A percentile compares a stretch with the other conserved stretches of the same genome.
These are phyloP conservation scores for Plasmopara muralis DNA, from an alignment of 352 stramenopile species.

Conservation along the genomic window DNA sequence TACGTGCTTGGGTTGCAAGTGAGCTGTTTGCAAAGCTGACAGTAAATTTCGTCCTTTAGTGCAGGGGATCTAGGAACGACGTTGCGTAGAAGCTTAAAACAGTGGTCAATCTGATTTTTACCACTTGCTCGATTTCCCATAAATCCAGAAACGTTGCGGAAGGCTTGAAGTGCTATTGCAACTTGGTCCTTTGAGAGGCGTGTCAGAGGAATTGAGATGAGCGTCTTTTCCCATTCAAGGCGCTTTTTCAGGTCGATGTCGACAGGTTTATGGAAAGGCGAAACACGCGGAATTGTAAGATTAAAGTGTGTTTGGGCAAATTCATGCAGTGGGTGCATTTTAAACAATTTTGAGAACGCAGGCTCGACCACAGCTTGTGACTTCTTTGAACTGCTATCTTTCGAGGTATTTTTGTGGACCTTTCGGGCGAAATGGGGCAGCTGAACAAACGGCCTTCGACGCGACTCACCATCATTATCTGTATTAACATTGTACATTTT, in stretches of 20 bases:
- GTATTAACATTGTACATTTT: constrained; percentile 1
- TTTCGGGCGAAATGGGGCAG: constrained; percentile 10
- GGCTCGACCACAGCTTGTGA: constrained; percentile 6
- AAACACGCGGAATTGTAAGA: constrained; percentile 15
- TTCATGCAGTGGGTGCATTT: constrained; percentile 35
- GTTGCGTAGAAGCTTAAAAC: constrained; percentile 66
- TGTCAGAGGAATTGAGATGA: constrained; percentile 46
- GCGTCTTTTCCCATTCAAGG: constrained; percentile 50
- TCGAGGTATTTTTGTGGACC: constrained; percentile 13
- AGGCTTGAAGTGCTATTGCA: constrained; percentile 51
- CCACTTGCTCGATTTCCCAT: constrained; percentile 64
- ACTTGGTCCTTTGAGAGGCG: constrained; percentile 37
- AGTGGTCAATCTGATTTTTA: constrained; percentile 60
- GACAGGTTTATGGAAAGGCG: constrained; percentile 20
- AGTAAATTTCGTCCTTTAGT: constrained; percentile 78
- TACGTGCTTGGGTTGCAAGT: constrained; percentile 52
- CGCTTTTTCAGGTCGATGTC: constrained; percentile 45
- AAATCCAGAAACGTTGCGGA: constrained; percentile 71
- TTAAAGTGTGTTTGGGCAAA: constrained; percentile 37
- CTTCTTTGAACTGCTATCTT: constrained; percentile 9
- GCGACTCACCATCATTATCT: constrained; percentile 2
- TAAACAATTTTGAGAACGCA: constrained; percentile 7
- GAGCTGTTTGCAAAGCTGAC: constrained; percentile 74
- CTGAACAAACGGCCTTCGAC: constrained; percentile 14
- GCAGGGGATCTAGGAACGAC: constrained; percentile 42